phyloP scores from a whole-genome alignment of 306 rosid genomes.

The Adenanthera pavonina region DNA sequence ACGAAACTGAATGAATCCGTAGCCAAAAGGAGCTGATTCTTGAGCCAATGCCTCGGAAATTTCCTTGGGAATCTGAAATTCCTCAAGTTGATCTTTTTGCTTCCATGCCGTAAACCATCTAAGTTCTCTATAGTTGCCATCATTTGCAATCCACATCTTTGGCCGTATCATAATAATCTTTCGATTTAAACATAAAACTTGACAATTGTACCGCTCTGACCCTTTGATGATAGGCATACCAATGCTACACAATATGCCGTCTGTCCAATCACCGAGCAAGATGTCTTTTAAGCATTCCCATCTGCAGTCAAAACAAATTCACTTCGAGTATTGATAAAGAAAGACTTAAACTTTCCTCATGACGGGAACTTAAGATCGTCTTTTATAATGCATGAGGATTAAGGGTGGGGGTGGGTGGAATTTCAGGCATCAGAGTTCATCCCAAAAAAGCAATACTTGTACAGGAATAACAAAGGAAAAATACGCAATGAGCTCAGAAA shows the following conservation, averaged over 20 bases:
- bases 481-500: background rate
- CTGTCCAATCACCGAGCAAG: conserved; percentile 85
- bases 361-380: background rate
- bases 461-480: background rate
- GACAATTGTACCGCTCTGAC: conserved; percentile 92
- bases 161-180: conserved; percentile 88
- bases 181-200: conserved; percentile 74
- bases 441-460: background rate
- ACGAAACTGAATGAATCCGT: conserved; percentile 81
- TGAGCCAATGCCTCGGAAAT: conserved; percentile 74
- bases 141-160: conserved; percentile 95
- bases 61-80: conserved; percentile 78
- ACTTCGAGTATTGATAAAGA: background rate
- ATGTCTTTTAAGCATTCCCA: conserved; percentile 94
- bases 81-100: conserved; percentile 66
- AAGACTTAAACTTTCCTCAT: background rate
- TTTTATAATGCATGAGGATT: background rate
- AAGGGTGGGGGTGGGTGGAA: no score
- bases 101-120: conserved; percentile 99
- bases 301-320: conserved; percentile 55
- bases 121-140: conserved; percentile 95
- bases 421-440: background rate
- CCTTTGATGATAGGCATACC: conserved; percentile 93
- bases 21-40: conserved; percentile 81
- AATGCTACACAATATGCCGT: conserved; percentile 85